These are phyloP conservation scores for Beverwykella pulmonaria DNA, from an alignment of 495 filamentous ascomycete species.

Conservation along the genomic window DNA sequence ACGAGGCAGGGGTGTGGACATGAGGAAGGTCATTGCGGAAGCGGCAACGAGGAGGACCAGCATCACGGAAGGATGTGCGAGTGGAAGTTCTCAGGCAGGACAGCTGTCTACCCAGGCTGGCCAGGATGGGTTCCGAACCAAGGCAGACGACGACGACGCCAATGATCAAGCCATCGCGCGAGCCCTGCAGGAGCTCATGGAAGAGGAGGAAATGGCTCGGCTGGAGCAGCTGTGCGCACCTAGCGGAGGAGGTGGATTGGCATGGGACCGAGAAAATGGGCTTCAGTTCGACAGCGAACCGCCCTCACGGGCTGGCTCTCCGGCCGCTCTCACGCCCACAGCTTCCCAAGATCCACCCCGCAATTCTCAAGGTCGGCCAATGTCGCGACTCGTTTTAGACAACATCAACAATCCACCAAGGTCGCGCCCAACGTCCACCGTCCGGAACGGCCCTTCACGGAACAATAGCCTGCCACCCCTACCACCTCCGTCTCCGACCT, in stretches of 20 bases:
- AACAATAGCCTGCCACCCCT: conserved; percentile 17
- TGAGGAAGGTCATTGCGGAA: conserved; percentile 72
- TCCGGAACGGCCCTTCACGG: conserved; percentile 8
- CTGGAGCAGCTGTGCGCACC: conserved; percentile 53
- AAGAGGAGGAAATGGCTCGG: conserved; percentile 77
- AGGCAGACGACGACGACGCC: conserved; percentile 86
- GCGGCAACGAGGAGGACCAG: conserved; percentile 70
- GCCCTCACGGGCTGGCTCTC: conserved; percentile 20
- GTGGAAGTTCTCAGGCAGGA: conserved; percentile 64
- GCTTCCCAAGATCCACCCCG: not conserved
- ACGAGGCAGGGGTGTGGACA: conserved; percentile 61
- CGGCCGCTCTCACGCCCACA: not conserved
- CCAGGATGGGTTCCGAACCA: conserved; percentile 74
- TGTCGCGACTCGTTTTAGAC: conserved; percentile 42
- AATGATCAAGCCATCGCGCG: conserved; percentile 88
- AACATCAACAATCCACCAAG: conserved; percentile 25
- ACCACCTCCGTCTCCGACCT: conserved; percentile 18
- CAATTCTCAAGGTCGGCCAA: conserved; percentile 28
- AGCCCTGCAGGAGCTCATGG: conserved; percentile 83
- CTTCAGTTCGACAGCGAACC: conserved; percentile 61
- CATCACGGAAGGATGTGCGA: conserved; percentile 71
- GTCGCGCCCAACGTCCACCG: not conserved
- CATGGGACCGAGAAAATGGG: conserved; percentile 52
- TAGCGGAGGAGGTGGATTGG: conserved; percentile 40
- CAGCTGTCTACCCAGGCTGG: conserved; percentile 68